Evolutionary conservation across 352 stramenopile genomes (phyloP), one percentile per base, ranked within the genome.

Genomic region (Phytophthora ohioensis): DNA sequence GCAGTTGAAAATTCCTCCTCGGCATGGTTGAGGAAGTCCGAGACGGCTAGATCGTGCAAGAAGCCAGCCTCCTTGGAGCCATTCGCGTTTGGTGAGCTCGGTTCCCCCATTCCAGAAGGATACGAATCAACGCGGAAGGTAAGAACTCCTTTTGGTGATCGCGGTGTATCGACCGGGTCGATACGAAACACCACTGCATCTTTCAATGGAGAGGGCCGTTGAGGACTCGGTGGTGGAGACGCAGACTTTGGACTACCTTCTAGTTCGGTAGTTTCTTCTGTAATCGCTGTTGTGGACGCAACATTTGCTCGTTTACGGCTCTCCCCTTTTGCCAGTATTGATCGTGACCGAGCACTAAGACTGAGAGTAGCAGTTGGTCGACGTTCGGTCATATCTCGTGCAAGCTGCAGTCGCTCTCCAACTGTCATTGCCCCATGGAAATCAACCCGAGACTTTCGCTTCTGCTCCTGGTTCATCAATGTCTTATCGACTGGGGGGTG

Each of bases 1-100:
- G 87, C 82, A 7, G 88, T 95, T 31, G 85, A 92, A 34, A 92
- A 81, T 54, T 93, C 86, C 56, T 95, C 88, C 48, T 91, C 74
- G 7, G 87, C 82, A 49, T 94, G 84, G 17, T 63, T 91, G 6
- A 93, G 52, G 42, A 95, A 95, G 35, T 95, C 79, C 0, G 70
- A 76, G 13, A 94, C 82, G 0, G 84, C 85, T 9, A 95, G 60
- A 2, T 83, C 75, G 21, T 88, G 81, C 30, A 95, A 67, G 30
- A 95, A 95, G 4, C 47, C 67, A 55, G 66, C 76, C 63, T 91
- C 84, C 31, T 87, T 90, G 0, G 43, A 56, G 17, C 17, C 41
- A 11, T 8, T 62, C 38, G 21, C 5, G 21, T 64, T 57, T 56
- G 54, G 35, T 31, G 58, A 35, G n/a, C 38, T 31, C 15, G 43